Evolutionary conservation across 176 grass and related monocot genomes (phyloP), one percentile per base, ranked within the genome.

Genomic region (Bonia amplexicaulis): DNA sequence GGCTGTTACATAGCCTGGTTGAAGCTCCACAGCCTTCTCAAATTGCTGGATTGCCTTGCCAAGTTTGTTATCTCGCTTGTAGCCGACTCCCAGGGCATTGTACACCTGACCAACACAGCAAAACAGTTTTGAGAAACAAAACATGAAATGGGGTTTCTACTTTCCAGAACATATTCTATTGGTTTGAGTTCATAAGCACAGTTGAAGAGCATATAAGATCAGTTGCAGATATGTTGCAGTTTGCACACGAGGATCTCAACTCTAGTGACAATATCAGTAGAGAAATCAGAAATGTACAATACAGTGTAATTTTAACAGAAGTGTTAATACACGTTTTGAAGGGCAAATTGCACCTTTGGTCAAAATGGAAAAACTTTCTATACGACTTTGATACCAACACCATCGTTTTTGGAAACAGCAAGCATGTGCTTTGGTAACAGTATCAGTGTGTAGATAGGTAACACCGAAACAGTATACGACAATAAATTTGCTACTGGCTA

Each of bases 51-150:
- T 94, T 64, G 92, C 92, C 84, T 91, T 94, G 58, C 94, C 92
- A 35, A 97, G 75, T 77, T 97, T 94, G 84, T 94, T 89, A 0
- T 94, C 91, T 27, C 91, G 84, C 75, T 93, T 89, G 82, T 93
- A 95, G 90, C 96, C 92, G 17, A 98, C 93, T 64, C 96, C 96
- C 8, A 98, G 74, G 26, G 96, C 96, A 84, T 98, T 98, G 78
- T 98, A 92, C 23, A 98, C 96, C 96, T 98, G 74, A 55, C 65
- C 9, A 78, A 11, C 54, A 78, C 42, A 5, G 1, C 8, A 35
- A 86, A 14, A 84, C 6, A 29, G 9, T 75, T 51, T 51, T 15
- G 40, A 71, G 33, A 19, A 81, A 81, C 26, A 60, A 2, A 0
- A 15, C 0, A 9, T 6, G 10, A 29, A 13, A 27, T 42, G 12